phyloP scores from a whole-genome alignment of 2,329 filamentous ascomycete genomes.

The Aaosphaeria arxii region DNA sequence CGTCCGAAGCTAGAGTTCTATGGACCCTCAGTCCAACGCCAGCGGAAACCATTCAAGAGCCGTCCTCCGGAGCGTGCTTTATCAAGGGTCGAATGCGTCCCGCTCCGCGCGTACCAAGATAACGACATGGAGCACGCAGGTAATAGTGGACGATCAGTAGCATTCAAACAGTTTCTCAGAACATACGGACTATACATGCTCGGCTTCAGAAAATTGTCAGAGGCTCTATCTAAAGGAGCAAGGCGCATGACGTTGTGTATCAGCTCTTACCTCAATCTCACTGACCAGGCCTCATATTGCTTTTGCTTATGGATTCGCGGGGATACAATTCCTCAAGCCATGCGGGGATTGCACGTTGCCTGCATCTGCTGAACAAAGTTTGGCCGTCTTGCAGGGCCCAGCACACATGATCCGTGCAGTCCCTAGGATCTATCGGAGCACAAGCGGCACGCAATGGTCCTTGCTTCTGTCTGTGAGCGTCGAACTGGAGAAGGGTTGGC shows the following conservation, averaged over 20 bases:
- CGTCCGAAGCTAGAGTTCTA: too few relatives aligned
- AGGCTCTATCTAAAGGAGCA: too few relatives aligned
- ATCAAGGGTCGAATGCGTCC: conserved; percentile 10
- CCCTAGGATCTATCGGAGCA: conserved; percentile 25
- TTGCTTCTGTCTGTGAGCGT: conserved; percentile 23
- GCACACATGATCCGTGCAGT: conserved; percentile 8
- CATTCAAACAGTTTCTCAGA: too few relatives aligned
- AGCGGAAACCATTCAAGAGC: conserved; percentile 17
- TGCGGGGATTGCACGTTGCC: conserved; percentile 22
- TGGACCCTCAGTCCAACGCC: not conserved
- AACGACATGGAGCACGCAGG: conserved; percentile 1
- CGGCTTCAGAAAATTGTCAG: too few relatives aligned
- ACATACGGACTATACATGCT: too few relatives aligned
- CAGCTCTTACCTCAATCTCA: too few relatives aligned
- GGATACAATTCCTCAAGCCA: conserved; percentile 11
- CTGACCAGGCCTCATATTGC: conserved; percentile 6
- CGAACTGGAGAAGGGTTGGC: conserved; percentile 27
- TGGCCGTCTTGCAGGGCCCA: conserved; percentile 17
- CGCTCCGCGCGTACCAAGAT: conserved; percentile 25
- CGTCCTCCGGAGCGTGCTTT: conserved; percentile 31
- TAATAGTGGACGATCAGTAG: not conserved
- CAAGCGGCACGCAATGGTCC: conserved; percentile 16
- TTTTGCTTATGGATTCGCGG: conserved; percentile 24
- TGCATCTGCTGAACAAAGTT: conserved; percentile 24
- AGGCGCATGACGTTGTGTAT: too few relatives aligned